phyloP scores from a whole-genome alignment of 108 stramenopile species.

The Epithemia pelagica region DNA sequence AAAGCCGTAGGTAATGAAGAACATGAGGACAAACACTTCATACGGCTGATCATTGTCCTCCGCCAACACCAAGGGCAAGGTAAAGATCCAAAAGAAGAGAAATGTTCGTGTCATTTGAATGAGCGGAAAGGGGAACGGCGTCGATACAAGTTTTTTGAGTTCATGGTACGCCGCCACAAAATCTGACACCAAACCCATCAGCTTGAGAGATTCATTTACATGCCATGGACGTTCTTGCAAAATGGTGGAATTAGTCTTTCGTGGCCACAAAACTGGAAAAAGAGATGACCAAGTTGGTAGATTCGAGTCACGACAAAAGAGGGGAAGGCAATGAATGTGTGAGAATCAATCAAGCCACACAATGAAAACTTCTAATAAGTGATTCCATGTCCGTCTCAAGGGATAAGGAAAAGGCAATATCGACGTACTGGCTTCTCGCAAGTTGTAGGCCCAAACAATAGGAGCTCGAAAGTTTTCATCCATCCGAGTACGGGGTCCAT shows the following conservation, averaged over 20 bases:
- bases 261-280: not conserved
- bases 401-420: too few species aligned
- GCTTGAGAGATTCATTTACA: conserved; percentile 14
- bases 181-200: conserved; percentile 21
- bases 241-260: not conserved
- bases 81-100: conserved; percentile 23
- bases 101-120: conserved; percentile 34
- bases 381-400: too few species aligned
- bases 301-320: too few species aligned
- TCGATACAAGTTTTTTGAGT: conserved; percentile 20
- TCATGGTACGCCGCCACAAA: conserved; percentile 32
- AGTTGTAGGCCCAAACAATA: conserved; percentile 7
- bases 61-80: conserved; percentile 20
- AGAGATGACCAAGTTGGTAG: not conserved
- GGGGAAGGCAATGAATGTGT: too few species aligned
- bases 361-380: too few species aligned
- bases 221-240: conserved; percentile 1
- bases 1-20: conserved; percentile 22
- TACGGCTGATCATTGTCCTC: conserved; percentile 7
- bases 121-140: conserved; percentile 28
- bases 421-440: conserved; percentile 3
- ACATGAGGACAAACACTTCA: conserved; percentile 4
- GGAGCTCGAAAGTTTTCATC: conserved; percentile 13
- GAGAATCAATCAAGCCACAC: not conserved
- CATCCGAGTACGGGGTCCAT: conserved; percentile 5